phyloP scores from a whole-genome alignment of 163 green algal genomes.

The Chlamydomonas reinhardtii region DNA sequence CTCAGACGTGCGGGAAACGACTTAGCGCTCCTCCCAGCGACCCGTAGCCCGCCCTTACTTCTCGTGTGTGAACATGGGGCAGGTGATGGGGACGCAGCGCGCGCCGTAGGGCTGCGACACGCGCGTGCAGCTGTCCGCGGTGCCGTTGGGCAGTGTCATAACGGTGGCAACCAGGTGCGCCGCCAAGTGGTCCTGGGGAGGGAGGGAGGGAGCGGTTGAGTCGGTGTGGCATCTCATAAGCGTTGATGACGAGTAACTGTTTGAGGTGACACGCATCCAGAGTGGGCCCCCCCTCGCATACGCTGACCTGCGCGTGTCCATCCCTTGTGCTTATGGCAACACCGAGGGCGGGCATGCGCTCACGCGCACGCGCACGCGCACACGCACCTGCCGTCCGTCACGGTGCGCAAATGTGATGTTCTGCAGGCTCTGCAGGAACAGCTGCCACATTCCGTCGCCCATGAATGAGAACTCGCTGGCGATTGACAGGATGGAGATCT shows the following conservation, averaged over 20 bases:
- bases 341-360: too few relatives aligned
- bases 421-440: neutral
- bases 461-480: neutral
- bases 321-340: too few relatives aligned
- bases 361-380: too few relatives aligned
- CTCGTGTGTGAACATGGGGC: constrained; percentile 9
- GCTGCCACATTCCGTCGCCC: neutral
- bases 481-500: neutral
- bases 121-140: neutral
- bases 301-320: too few relatives aligned
- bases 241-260: too few relatives aligned
- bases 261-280: too few relatives aligned
- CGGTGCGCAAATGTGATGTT: neutral
- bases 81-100: neutral
- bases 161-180: constrained; percentile 1
- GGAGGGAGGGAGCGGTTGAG: too few relatives aligned
- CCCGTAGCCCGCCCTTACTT: too few relatives aligned
- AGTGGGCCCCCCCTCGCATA: too few relatives aligned
- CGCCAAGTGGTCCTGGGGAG: constrained; percentile 9
- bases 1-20: too few relatives aligned
- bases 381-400: neutral
- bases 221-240: too few relatives aligned
- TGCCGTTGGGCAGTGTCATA: neutral
- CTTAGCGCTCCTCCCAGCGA: too few relatives aligned
- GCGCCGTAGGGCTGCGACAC: neutral